Evolutionary conservation across 2,329 filamentous ascomycete species (phyloP).

Genomic region (Leptographium wingfieldii): DNA sequence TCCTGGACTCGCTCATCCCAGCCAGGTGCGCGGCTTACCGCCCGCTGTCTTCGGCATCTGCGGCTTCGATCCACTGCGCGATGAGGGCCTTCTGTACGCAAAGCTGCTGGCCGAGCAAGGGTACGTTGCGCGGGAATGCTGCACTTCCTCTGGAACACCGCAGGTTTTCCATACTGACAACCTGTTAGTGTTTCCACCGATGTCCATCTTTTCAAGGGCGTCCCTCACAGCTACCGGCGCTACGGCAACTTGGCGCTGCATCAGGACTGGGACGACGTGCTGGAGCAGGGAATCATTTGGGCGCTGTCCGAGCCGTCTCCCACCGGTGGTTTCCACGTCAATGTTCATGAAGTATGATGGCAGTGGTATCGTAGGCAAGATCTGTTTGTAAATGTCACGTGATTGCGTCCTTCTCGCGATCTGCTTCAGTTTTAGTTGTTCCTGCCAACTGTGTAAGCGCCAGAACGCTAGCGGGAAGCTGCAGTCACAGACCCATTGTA

Average conservation of each 20-base stretch:
- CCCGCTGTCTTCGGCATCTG: slow-evolving; percentile 7
- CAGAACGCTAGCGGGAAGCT: neutral
- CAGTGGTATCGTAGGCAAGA: too few relatives aligned
- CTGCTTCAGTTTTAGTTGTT: neutral
- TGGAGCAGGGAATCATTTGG: slow-evolving; percentile 22
- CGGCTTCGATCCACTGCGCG: slow-evolving; percentile 9
- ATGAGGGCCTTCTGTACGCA: slow-evolving; percentile 11
- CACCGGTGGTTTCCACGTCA: slow-evolving; percentile 34
- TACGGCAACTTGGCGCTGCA: slow-evolving; percentile 21
- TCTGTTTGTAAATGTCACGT: neutral
- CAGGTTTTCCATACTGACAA: slow-evolving; percentile 1
- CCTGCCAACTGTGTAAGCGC: neutral
- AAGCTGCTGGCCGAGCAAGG: slow-evolving; percentile 4
- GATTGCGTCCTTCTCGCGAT: neutral
- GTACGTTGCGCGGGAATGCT: slow-evolving; percentile 7
- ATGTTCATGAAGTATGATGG: slow-evolving; percentile 2
- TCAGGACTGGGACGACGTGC: slow-evolving; percentile 35
- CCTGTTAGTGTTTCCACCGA: slow-evolving; percentile 17
- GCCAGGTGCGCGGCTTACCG: slow-evolving; percentile 22
- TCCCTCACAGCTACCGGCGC: slow-evolving; percentile 11
- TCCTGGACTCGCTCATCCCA: slow-evolving; percentile 20
- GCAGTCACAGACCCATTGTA: neutral
- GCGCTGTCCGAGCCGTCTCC: slow-evolving; percentile 39
- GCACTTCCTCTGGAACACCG: too few relatives aligned
- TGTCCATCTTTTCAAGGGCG: slow-evolving; percentile 12